These are phyloP conservation scores for Astrocystis sublimbata DNA, from an alignment of 495 filamentous ascomycete species.

Conservation along the genomic window DNA sequence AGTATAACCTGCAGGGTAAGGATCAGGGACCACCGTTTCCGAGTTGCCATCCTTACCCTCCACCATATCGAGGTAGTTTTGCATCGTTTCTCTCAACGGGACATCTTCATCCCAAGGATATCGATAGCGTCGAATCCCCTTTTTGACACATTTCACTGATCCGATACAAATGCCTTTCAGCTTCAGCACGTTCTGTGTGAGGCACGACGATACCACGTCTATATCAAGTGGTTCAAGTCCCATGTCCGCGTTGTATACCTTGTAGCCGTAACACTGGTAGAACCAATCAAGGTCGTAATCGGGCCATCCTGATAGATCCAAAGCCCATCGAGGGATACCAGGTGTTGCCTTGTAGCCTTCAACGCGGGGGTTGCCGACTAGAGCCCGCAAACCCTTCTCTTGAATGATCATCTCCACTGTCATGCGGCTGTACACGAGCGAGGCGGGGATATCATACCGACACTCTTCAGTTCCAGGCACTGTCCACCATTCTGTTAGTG, in stretches of 20 bases:
- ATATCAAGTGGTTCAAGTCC: background rate
- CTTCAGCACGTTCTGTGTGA: background rate
- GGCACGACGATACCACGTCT: background rate
- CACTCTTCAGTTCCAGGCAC: background rate
- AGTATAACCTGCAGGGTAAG: background rate
- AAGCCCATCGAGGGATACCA: background rate
- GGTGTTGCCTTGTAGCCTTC: background rate
- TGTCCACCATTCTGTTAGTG: background rate
- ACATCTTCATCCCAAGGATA: background rate
- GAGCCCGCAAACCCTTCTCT: background rate
- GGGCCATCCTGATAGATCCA: background rate
- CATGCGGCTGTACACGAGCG: background rate
- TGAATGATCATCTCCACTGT: conserved; percentile 1
- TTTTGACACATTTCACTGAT: background rate
- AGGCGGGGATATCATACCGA: background rate
- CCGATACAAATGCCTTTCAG: background rate
- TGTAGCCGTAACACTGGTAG: background rate
- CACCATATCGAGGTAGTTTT: background rate
- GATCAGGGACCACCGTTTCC: background rate
- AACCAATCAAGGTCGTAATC: conserved; percentile 2
- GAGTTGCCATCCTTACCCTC: background rate
- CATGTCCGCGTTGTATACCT: background rate
- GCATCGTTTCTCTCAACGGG: background rate
- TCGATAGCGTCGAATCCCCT: background rate
- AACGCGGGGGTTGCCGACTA: background rate